These are phyloP conservation scores for Trametes sanguinea DNA, from an alignment of 768 basidiomycete genomes.

Conservation along the genomic window DNA sequence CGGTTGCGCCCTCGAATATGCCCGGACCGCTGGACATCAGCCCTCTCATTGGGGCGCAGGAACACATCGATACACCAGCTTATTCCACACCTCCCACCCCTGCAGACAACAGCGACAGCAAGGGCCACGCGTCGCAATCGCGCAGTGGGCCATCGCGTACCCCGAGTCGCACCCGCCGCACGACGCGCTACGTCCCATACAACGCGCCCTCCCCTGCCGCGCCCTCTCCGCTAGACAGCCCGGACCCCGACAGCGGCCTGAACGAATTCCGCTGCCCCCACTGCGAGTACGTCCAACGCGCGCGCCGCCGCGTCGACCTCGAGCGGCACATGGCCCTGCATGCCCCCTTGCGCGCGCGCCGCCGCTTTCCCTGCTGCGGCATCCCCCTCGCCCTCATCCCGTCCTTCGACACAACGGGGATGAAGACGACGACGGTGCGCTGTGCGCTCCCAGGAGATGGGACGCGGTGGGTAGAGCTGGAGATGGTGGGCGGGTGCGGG, in stretches of 20 bases:
- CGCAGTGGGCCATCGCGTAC: not conserved
- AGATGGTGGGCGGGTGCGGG: not conserved
- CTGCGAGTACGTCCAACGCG: not conserved
- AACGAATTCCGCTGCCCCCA: not conserved
- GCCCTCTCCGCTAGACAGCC: not conserved
- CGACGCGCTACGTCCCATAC: not conserved
- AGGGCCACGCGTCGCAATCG: too few species aligned
- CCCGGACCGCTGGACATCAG: too few species aligned
- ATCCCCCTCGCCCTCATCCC: not conserved
- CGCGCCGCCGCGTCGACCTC: not conserved
- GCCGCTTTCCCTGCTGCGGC: not conserved
- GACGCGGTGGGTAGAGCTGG: not conserved
- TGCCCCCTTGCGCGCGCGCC: not conserved
- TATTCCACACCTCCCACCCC: too few species aligned
- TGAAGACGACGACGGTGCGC: not conserved
- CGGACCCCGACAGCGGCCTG: not conserved
- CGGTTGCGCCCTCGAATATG: too few species aligned
- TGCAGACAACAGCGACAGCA: too few species aligned
- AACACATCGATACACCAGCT: too few species aligned
- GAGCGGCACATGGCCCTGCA: not conserved
- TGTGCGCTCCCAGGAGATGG: not conserved
- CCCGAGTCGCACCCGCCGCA: not conserved
- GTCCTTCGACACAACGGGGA: too few species aligned
- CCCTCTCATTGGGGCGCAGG: too few species aligned
- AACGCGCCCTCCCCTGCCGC: not conserved